phyloP scores from a whole-genome alignment of 176 grass and related monocot species.

The Secale cereale region DNA sequence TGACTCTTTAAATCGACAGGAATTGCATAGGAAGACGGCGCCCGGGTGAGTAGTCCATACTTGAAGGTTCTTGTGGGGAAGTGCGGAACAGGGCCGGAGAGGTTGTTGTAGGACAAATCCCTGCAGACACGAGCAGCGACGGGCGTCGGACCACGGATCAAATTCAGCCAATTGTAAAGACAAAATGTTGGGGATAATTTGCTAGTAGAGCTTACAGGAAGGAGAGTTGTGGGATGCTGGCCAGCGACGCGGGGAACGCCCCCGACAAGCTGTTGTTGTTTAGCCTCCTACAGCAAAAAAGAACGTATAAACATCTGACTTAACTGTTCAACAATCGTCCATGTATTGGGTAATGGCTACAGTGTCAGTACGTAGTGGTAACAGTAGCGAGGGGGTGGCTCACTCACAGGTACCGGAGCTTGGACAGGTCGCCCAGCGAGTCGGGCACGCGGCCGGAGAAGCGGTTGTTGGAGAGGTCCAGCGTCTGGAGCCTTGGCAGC shows the following conservation, averaged over 20 bases:
- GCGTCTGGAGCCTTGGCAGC: conserved; percentile 78
- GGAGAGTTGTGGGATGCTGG: conserved; percentile 69
- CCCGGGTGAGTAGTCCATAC: conserved; percentile 21
- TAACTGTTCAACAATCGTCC: not conserved
- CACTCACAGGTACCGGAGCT: conserved; percentile 72
- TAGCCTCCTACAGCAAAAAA: conserved; percentile 47
- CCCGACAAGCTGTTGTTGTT: conserved; percentile 98
- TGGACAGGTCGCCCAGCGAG: conserved; percentile 56
- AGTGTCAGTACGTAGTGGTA: too few species aligned
- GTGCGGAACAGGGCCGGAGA: conserved; percentile 61
- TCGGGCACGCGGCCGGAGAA: conserved; percentile 74
- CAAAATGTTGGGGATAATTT: not conserved
- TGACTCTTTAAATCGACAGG: too few species aligned
- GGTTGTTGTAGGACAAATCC: conserved; percentile 97
- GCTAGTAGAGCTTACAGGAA: conserved; percentile 48
- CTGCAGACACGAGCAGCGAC: conserved; percentile 24
- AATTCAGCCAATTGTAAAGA: not conserved
- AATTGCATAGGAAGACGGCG: too few species aligned
- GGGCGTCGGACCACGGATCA: not conserved
- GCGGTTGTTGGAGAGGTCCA: conserved; percentile 92
- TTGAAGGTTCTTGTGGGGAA: conserved; percentile 91
- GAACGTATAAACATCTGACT: not conserved
- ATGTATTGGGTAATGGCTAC: too few species aligned
- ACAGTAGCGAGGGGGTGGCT: not conserved
- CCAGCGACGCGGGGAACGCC: conserved; percentile 63